A percentile compares a stretch with the other conserved stretches of the same genome.
These are phyloP conservation scores for Haplographium delicatum DNA, from an alignment of 495 filamentous ascomycete genomes.

Conservation along the genomic window DNA sequence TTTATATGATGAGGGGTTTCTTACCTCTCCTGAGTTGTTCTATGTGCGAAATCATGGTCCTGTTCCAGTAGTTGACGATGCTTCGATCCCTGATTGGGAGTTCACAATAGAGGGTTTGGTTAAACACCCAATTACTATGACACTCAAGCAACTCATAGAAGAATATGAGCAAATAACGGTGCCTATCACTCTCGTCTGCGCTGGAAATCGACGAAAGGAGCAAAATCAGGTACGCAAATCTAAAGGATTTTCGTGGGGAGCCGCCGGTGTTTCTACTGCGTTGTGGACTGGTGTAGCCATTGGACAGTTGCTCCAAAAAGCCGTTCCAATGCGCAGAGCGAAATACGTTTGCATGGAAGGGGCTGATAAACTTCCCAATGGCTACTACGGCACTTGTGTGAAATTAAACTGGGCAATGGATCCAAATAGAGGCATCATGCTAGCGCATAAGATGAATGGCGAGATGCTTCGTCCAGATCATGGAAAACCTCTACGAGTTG, in stretches of 20 bases:
- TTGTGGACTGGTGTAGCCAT: conserved; percentile 84
- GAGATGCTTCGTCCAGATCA: conserved; percentile 81
- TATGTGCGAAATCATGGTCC: conserved; percentile 95
- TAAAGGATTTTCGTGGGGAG: conserved; percentile 95
- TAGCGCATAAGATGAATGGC: conserved; percentile 92
- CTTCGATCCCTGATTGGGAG: conserved; percentile 73
- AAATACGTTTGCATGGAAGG: conserved; percentile 92
- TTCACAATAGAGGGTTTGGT: conserved; percentile 85
- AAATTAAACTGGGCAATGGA: conserved; percentile 90
- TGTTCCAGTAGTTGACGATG: conserved; percentile 72
- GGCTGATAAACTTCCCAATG: conserved; percentile 85
- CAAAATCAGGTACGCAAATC: conserved; percentile 89
- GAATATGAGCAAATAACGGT: conserved; percentile 82
- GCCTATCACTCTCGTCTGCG: conserved; percentile 88
- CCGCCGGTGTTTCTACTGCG: conserved; percentile 83
- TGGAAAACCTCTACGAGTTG: conserved; percentile 75
- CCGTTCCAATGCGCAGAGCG: conserved; percentile 64
- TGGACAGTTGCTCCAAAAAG: conserved; percentile 63
- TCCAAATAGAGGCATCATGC: conserved; percentile 77
- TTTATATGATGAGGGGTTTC: conserved; percentile 80
- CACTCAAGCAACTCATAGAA: conserved; percentile 64
- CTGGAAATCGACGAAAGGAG: conserved; percentile 90
- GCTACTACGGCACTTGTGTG: conserved; percentile 83
- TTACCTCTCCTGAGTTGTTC: conserved; percentile 88
- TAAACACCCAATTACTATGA: conserved; percentile 68